A percentile compares a stretch with the other conserved stretches of the same genome.
Conservation (phyloP, 2,329 filamentous ascomycete species). For the Arthrobotrys iridis region DNA sequence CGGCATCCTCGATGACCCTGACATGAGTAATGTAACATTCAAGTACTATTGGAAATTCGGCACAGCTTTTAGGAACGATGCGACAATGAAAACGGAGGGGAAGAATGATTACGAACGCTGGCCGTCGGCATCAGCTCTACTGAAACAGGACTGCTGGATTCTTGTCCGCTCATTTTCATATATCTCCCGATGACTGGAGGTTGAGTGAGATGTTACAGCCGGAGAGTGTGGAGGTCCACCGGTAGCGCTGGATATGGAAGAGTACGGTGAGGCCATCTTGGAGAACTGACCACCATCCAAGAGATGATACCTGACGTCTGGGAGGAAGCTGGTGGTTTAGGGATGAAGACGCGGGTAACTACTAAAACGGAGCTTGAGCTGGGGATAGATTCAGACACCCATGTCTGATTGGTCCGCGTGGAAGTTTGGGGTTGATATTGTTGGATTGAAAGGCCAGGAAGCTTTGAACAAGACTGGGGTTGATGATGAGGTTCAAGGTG, state of each 20-base stretch:
- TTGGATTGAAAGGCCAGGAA: neutral
- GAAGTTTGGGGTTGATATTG: neutral
- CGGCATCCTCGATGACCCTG: constrained; percentile 84
- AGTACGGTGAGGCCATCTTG: constrained; percentile 47
- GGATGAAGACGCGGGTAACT: neutral
- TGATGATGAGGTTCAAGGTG: neutral
- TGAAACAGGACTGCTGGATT: constrained; percentile 94
- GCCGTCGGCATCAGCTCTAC: constrained; percentile 86
- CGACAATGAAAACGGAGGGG: neutral
- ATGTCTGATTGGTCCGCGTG: constrained; percentile 3
- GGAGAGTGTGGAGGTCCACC: constrained; percentile 47
- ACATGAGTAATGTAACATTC: constrained; percentile 99
- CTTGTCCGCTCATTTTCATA: constrained; percentile 97
- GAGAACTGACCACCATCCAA: neutral
- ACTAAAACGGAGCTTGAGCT: neutral
- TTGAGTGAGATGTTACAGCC: constrained; percentile 52
- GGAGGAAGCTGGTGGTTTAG: neutral
- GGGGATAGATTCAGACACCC: neutral
- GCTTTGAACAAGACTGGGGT: neutral
- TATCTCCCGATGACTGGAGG: constrained; percentile 65
- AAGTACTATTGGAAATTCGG: constrained; percentile 66
- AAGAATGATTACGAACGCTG: constrained; percentile 71
- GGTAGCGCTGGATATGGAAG: constrained; percentile 38
- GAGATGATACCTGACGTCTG: neutral
- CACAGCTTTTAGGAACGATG: neutral